Percentiles rank a stretch among this genome's conserved stretches.
phyloP scores from a whole-genome alignment of 225 moss, liverwort and hornwort species.

The Sphagnum contortum region DNA sequence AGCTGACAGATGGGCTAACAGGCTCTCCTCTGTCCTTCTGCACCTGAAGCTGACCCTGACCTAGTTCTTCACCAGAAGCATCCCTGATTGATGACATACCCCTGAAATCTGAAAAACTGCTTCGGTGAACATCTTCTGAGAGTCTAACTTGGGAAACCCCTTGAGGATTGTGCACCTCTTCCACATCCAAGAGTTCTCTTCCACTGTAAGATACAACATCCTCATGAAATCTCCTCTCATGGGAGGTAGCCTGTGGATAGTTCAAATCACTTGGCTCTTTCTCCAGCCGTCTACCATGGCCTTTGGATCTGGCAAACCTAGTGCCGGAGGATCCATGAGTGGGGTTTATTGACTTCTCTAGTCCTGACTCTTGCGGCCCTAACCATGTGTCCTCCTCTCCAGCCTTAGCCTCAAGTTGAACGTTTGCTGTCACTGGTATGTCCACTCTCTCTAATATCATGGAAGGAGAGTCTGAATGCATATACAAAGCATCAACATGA shows the following conservation, averaged over 20 bases:
- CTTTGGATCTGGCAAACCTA: too few species aligned
- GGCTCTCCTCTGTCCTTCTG: background rate
- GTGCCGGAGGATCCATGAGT: background rate
- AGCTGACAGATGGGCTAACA: conserved; percentile 8
- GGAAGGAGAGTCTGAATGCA: conserved; percentile 10
- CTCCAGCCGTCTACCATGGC: conserved; percentile 13
- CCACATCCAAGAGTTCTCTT: conserved; percentile 5
- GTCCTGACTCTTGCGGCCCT: background rate
- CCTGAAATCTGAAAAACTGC: conserved; percentile 19
- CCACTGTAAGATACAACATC: conserved; percentile 9
- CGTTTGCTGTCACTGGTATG: conserved; percentile 11
- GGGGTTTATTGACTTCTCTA: conserved; percentile 6
- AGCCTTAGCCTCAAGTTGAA: conserved; percentile 18
- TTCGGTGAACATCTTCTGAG: conserved; percentile 24
- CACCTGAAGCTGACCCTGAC: conserved; percentile 16
- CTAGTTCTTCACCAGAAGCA: conserved; percentile 14
- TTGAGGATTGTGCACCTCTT: conserved; percentile 4
- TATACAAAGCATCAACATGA: conserved; percentile 15
- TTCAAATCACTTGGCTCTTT: conserved; percentile 13
- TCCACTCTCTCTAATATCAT: conserved; percentile 7
- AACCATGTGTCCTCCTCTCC: conserved; percentile 13
- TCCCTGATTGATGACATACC: conserved; percentile 23
- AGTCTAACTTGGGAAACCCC: conserved; percentile 16
- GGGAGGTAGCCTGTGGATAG: too few species aligned
- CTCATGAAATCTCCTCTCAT: background rate